Percentiles rank a stretch among this genome's conserved stretches.
These are phyloP conservation scores for Phyllachora maydis DNA, from an alignment of 2,329 filamentous ascomycete species.

Conservation along the genomic window DNA sequence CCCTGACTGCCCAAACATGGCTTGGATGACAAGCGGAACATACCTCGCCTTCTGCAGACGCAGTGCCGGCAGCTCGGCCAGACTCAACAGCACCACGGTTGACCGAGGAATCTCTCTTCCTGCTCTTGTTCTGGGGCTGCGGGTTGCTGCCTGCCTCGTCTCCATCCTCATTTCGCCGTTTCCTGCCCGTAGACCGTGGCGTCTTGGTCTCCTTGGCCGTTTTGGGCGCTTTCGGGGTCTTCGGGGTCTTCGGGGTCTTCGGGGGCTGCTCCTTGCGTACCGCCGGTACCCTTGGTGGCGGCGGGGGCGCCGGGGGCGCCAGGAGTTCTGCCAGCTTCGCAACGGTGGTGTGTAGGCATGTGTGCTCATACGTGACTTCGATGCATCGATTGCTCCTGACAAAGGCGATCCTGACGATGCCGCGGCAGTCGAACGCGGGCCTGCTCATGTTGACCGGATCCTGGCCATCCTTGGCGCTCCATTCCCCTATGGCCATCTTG, in stretches of 20 bases:
- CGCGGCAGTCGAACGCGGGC: slow-evolving; percentile 38
- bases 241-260: too few species aligned
- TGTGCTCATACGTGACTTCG: slow-evolving; percentile 33
- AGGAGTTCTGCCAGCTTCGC: slow-evolving; percentile 24
- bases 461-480: slow-evolving; percentile 21
- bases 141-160: slow-evolving; percentile 5
- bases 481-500: slow-evolving; percentile 23
- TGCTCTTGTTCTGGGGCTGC: slow-evolving; percentile 9
- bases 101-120: slow-evolving; percentile 8
- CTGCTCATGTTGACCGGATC: slow-evolving; percentile 25
- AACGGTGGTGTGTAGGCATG: slow-evolving; percentile 33
- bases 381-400: slow-evolving; percentile 23
- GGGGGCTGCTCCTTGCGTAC: slow-evolving; percentile 7
- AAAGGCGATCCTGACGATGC: slow-evolving; percentile 26
- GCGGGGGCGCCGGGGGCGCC: slow-evolving; percentile 19
- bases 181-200: slow-evolving; percentile 6
- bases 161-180: slow-evolving; percentile 6
- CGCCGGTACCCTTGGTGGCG: slow-evolving; percentile 10
- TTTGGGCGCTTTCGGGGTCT: slow-evolving; percentile 10
- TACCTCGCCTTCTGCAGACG: too few species aligned
- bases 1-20: too few species aligned
- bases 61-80: too few species aligned
- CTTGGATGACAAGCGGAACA: too few species aligned
- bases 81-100: too few species aligned
- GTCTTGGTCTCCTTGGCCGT: slow-evolving; percentile 7